Conservation (phyloP, 2,329 filamentous ascomycete genomes). For the Fusarium hainanense region DNA sequence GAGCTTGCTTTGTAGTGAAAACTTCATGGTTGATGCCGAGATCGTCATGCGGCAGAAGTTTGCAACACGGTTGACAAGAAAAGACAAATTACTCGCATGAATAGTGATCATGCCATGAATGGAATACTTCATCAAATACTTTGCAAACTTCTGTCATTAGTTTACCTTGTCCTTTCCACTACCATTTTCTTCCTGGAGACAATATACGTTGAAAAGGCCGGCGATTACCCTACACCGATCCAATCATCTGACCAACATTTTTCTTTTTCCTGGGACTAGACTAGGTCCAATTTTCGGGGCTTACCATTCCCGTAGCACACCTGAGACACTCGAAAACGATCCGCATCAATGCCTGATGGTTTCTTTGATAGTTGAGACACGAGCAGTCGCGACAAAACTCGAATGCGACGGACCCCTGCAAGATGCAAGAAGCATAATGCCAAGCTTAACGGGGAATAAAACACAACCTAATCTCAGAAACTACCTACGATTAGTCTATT, state of each 20-base stretch:
- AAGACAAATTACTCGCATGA: neutral
- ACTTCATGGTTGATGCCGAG: accelerated
- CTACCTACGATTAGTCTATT: neutral
- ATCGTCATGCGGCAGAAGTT: neutral
- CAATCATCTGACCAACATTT: neutral
- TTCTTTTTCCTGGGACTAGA: neutral
- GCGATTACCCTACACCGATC: neutral
- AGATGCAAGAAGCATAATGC: conserved; percentile 22
- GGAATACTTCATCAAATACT: accelerated
- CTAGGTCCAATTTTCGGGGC: neutral
- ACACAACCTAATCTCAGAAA: neutral
- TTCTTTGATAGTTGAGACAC: conserved; percentile 12
- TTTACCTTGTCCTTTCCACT: neutral
- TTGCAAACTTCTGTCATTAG: neutral
- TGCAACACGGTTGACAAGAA: neutral
- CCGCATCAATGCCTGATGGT: conserved; percentile 19
- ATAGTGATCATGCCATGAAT: accelerated
- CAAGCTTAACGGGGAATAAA: conserved; percentile 13
- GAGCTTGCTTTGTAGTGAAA: accelerated
- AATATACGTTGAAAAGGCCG: too few species aligned
- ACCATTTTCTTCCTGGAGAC: neutral
- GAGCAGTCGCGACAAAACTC: conserved; percentile 1
- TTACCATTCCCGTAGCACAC: conserved; percentile 10
- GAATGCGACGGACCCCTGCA: conserved; percentile 21
- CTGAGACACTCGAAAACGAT: conserved; percentile 8